Evolutionary conservation across 768 basidiomycete genomes (phyloP).

Genomic region (Boletus reticuloceps): DNA sequence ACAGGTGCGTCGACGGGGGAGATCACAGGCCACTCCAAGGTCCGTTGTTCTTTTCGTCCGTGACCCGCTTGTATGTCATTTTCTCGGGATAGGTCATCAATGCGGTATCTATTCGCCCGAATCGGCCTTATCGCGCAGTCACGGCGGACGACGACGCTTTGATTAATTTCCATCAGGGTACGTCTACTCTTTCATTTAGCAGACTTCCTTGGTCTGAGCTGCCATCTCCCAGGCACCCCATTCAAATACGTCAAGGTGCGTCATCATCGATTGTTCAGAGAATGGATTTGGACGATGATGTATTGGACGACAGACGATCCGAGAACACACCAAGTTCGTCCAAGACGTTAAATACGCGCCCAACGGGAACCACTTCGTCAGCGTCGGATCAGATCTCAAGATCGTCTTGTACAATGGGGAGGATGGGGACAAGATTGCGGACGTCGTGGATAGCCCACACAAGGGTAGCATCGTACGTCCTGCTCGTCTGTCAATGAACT

Average conservation of each 20-base stretch:
- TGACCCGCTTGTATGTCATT: not conserved
- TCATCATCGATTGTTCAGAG: not conserved
- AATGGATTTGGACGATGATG: not conserved
- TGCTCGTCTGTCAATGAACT: not conserved
- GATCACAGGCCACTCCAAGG: conserved; percentile 89
- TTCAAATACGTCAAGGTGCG: conserved; percentile 85
- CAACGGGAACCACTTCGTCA: conserved; percentile 80
- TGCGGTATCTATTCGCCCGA: conserved; percentile 82
- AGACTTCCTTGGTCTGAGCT: not conserved
- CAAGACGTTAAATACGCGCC: conserved; percentile 85
- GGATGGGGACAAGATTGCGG: conserved; percentile 73
- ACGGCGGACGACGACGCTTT: conserved; percentile 83
- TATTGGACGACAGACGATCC: conserved; percentile 57
- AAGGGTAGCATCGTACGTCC: conserved; percentile 70
- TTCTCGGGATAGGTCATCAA: conserved; percentile 62
- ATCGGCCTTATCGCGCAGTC: conserved; percentile 87
- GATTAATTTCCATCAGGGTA: conserved; percentile 82
- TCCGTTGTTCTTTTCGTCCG: conserved; percentile 20
- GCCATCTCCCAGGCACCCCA: conserved; percentile 54
- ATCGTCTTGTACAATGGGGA: conserved; percentile 90
- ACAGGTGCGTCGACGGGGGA: conserved; percentile 84
- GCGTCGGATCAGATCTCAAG: conserved; percentile 87
- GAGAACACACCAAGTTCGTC: conserved; percentile 88
- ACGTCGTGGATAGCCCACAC: conserved; percentile 67
- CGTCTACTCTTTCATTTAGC: conserved; percentile 1